Conservation (phyloP, 208 protist species). For the Acanthamoeba royreba region DNA sequence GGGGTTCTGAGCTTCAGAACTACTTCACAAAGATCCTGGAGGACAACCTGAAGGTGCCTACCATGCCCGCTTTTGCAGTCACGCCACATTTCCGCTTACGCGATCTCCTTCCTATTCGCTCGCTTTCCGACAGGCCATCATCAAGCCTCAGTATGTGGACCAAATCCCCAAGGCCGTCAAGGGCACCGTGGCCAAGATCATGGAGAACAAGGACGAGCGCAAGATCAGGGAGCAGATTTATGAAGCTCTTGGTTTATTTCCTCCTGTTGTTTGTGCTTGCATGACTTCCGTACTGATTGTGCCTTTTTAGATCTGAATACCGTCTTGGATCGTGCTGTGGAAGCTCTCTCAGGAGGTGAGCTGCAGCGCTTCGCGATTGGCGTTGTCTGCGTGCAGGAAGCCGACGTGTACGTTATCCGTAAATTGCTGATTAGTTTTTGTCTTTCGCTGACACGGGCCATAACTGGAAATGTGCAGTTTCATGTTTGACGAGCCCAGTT, state of each 20-base stretch:
- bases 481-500: conserved; percentile 99
- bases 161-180: conserved; percentile 96
- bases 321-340: conserved; percentile 91
- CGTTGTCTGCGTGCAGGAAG: conserved; percentile 82
- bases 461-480: conserved; percentile 75
- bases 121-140: conserved; percentile 79
- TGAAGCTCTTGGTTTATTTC: background rate
- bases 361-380: conserved; percentile 99
- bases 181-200: conserved; percentile 90
- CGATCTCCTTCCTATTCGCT: background rate
- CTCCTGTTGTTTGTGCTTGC: background rate
- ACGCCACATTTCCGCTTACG: background rate
- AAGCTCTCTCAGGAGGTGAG: conserved; percentile 98
- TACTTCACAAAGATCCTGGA: conserved; percentile 98
- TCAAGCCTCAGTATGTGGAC: conserved; percentile 99
- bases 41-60: conserved; percentile 92
- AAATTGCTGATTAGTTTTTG: background rate
- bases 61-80: background rate
- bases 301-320: conserved; percentile 85
- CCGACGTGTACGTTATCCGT: conserved; percentile 67
- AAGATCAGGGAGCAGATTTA: conserved; percentile 58
- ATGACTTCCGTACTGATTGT: background rate
- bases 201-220: conserved; percentile 89
- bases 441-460: background rate
- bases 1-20: conserved; percentile 98